These are phyloP conservation scores for Rhynchospora tenuis DNA, from an alignment of 176 grass and related monocot genomes.

Conservation along the genomic window DNA sequence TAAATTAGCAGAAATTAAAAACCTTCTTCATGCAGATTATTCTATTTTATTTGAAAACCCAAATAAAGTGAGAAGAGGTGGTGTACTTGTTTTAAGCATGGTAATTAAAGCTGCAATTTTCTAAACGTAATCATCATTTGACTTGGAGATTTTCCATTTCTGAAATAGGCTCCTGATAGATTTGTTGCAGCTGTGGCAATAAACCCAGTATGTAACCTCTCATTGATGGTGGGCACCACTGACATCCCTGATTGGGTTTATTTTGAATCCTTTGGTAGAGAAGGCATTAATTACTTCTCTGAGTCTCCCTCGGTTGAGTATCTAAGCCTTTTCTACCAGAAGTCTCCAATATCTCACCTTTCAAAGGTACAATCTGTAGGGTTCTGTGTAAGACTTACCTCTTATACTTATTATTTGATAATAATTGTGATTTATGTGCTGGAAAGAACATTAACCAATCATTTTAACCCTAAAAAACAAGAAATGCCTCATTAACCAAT, in stretches of 20 bases:
- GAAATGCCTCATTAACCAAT: too few species aligned
- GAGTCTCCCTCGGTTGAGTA: conserved; percentile 50
- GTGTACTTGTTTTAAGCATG: not conserved
- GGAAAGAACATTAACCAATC: not conserved
- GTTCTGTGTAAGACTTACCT: not conserved
- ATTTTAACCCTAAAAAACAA: not conserved
- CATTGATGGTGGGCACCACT: conserved; percentile 76
- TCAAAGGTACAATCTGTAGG: conserved; percentile 48
- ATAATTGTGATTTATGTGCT: not conserved
- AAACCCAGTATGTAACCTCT: conserved; percentile 85
- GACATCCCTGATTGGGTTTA: conserved; percentile 97
- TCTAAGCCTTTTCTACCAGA: conserved; percentile 53
- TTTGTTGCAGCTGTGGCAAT: conserved; percentile 71
- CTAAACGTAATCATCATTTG: not conserved
- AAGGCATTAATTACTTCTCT: conserved; percentile 64
- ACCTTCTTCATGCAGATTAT: not conserved
- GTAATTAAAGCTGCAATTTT: not conserved
- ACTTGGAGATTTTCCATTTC: not conserved
- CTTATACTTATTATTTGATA: conserved; percentile 23
- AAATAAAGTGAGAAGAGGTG: not conserved
- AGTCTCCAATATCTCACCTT: conserved; percentile 82
- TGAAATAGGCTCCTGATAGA: conserved; percentile 61
- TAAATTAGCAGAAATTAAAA: not conserved
- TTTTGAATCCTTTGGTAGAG: conserved; percentile 63
- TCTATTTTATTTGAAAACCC: not conserved